A percentile compares a stretch with the other conserved stretches of the same genome.
Conservation (phyloP, 805 yeast species). For the Ogataea haglerorum region DNA sequence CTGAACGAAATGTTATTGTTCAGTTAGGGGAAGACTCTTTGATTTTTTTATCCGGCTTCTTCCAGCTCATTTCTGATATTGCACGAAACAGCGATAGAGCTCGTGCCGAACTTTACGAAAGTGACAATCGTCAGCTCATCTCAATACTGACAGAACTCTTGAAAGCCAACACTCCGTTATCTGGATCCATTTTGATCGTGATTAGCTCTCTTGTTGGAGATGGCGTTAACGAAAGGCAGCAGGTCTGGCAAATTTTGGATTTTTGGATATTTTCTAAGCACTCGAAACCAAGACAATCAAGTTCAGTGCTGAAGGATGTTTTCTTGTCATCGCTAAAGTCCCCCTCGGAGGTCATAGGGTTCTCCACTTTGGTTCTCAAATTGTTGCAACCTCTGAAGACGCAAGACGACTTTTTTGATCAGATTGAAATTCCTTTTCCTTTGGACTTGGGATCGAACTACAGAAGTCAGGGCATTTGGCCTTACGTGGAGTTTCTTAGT, state of each 20-base stretch:
- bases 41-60: slow-evolving; percentile 67
- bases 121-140: slow-evolving; percentile 32
- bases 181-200: slow-evolving; percentile 54
- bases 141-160: slow-evolving; percentile 28
- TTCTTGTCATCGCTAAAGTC: slow-evolving; percentile 46
- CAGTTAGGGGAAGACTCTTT: slow-evolving; percentile 80
- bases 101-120: slow-evolving; percentile 30
- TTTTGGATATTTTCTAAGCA: slow-evolving; percentile 53
- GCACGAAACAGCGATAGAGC: slow-evolving; percentile 40
- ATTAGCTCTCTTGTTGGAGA: slow-evolving; percentile 54
- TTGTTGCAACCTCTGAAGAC: slow-evolving; percentile 31
- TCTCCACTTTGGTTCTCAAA: slow-evolving; percentile 49
- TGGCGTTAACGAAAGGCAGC: slow-evolving; percentile 39
- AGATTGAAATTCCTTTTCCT: slow-evolving; percentile 51
- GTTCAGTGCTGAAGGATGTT: slow-evolving; percentile 36
- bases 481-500: slow-evolving; percentile 73
- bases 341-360: slow-evolving; percentile 57
- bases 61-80: slow-evolving; percentile 59
- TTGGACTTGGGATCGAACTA: slow-evolving; percentile 55
- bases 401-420: slow-evolving; percentile 36
- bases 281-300: slow-evolving; percentile 15
- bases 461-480: slow-evolving; percentile 70
- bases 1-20: slow-evolving; percentile 30
- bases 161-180: slow-evolving; percentile 26
- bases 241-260: slow-evolving; percentile 70